A percentile compares a stretch with the other conserved stretches of the same genome.
Evolutionary conservation across 2,329 filamentous ascomycete genomes (phyloP).

Genomic region (Penicillium palitans): DNA sequence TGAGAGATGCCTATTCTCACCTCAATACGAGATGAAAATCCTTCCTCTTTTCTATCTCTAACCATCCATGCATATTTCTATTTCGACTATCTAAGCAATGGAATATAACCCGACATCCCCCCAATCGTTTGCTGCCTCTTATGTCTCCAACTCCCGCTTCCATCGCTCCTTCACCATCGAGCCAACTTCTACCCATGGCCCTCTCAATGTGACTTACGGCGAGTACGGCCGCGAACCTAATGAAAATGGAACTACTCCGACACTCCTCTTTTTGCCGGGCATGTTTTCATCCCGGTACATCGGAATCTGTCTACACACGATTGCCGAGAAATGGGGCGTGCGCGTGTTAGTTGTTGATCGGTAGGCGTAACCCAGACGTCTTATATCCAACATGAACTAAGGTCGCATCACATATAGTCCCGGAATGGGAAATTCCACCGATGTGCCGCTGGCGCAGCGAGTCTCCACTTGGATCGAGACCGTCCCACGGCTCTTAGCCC

Average conservation of each 20-base stretch:
- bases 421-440: conserved; percentile 47
- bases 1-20: neutral
- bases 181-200: conserved; percentile 5
- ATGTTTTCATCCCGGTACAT: conserved; percentile 9
- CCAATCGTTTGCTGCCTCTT: neutral
- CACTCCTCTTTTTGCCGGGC: conserved; percentile 4
- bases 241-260: neutral
- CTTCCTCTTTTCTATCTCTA: neutral
- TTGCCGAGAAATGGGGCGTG: conserved; percentile 10
- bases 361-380: neutral
- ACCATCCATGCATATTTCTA: too few relatives aligned
- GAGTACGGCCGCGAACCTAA: conserved; percentile 4
- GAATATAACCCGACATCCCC: neutral
- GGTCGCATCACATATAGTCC: conserved; percentile 31
- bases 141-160: conserved; percentile 8
- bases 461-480: conserved; percentile 45
- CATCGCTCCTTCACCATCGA: conserved; percentile 8
- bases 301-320: conserved; percentile 1
- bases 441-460: conserved; percentile 38
- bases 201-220: conserved; percentile 7
- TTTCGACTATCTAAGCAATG: neutral
- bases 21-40: neutral
- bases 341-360: conserved; percentile 9
- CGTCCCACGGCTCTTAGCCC: conserved; percentile 40
- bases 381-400: neutral